A percentile compares a stretch with the other conserved stretches of the same genome.
Evolutionary conservation across 2,329 filamentous ascomycete genomes (phyloP).

Genomic region (Trichoderma sp.): DNA sequence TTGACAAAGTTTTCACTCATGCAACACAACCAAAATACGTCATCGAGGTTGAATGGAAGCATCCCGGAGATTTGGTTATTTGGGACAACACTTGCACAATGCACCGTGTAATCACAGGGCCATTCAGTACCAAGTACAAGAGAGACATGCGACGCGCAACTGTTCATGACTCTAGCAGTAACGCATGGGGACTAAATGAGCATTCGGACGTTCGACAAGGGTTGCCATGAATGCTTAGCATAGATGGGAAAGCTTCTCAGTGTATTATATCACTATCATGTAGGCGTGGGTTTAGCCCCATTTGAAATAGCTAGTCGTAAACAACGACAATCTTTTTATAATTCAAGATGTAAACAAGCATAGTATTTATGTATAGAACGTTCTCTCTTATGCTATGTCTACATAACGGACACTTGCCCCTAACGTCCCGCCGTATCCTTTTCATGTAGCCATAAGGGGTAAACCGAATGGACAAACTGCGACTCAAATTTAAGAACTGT

Average conservation of each 20-base stretch:
- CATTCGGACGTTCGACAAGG: neutral
- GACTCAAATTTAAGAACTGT: neutral
- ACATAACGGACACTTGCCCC: neutral
- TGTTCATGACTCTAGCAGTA: slow-evolving; percentile 48
- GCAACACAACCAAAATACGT: slow-evolving; percentile 50
- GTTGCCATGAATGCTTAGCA: neutral
- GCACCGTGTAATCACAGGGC: slow-evolving; percentile 53
- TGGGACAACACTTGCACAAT: slow-evolving; percentile 62
- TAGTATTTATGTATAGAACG: neutral
- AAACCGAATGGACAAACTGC: neutral
- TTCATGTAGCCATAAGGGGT: neutral
- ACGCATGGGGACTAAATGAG: slow-evolving; percentile 43
- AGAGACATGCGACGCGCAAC: slow-evolving; percentile 59
- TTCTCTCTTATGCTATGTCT: neutral
- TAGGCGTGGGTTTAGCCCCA: accelerated
- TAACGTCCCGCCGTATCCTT: neutral
- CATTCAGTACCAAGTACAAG: slow-evolving; percentile 49
- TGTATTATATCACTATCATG: neutral
- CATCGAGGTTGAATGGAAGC: slow-evolving; percentile 32
- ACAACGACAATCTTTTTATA: neutral
- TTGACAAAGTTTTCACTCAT: slow-evolving; percentile 48
- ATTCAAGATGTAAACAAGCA: neutral
- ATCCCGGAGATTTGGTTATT: slow-evolving; percentile 36
- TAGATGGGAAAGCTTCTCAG: neutral
- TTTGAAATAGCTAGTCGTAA: neutral